phyloP scores from a whole-genome alignment of 108 stramenopile species.

The Phaeodactylum tricornutum region DNA sequence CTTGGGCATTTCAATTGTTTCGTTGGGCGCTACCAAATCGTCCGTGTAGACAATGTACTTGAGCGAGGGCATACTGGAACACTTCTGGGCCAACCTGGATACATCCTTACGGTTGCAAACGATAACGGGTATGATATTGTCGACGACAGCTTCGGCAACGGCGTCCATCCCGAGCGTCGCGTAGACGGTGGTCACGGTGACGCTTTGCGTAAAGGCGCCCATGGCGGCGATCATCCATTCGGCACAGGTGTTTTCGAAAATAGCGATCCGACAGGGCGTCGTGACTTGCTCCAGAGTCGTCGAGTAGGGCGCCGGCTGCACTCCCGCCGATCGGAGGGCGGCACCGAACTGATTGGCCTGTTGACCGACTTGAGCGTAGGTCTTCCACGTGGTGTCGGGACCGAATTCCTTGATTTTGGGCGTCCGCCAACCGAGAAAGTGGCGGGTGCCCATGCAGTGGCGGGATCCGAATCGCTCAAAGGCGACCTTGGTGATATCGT shows the following conservation, averaged over 20 bases:
- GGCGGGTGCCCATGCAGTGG: conserved; percentile 58
- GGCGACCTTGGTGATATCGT: conserved; percentile 42
- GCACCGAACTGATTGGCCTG: conserved; percentile 71
- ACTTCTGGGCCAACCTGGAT: conserved; percentile 29
- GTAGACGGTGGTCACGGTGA: conserved; percentile 84
- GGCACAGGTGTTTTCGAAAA: conserved; percentile 87
- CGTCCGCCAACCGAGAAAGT: conserved; percentile 60
- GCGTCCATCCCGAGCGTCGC: conserved; percentile 88
- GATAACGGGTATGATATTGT: conserved; percentile 69
- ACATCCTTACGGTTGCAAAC: conserved; percentile 81
- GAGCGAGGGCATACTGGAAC: conserved; percentile 61
- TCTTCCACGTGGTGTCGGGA: conserved; percentile 34
- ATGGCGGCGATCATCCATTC: conserved; percentile 85
- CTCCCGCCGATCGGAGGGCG: conserved; percentile 49
- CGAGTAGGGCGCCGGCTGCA: conserved; percentile 45
- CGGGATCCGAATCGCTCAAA: conserved; percentile 30
- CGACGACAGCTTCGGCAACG: conserved; percentile 76
- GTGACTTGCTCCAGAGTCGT: conserved; percentile 64
- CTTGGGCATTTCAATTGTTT: conserved; percentile 35
- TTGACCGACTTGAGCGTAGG: conserved; percentile 63
- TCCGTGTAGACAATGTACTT: conserved; percentile 80
- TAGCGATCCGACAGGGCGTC: conserved; percentile 75
- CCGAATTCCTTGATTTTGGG: conserved; percentile 75
- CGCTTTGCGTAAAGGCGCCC: conserved; percentile 70
- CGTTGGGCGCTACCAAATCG: conserved; percentile 52